These are phyloP conservation scores for Fusarium nygamai DNA, from an alignment of 2,329 filamentous ascomycete species.

Conservation along the genomic window DNA sequence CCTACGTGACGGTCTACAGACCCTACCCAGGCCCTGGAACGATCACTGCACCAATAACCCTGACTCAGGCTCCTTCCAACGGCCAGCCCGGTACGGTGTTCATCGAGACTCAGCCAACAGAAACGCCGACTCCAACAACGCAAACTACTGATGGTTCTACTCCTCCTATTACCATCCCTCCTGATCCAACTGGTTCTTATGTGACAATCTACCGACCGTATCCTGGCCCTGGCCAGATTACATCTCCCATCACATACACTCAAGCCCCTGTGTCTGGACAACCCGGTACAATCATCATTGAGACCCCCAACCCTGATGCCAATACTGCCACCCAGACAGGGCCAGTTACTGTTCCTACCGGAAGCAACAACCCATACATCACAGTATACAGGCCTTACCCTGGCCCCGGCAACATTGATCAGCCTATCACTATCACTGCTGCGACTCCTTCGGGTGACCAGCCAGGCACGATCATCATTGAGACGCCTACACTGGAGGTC, in stretches of 20 bases:
- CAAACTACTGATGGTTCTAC: not conserved
- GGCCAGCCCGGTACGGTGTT: slow-evolving; percentile 32
- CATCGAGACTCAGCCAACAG: slow-evolving; percentile 23
- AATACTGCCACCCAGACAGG: slow-evolving; percentile 17
- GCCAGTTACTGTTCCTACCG: slow-evolving; percentile 16
- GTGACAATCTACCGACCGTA: slow-evolving; percentile 29
- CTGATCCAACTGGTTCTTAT: slow-evolving; percentile 22
- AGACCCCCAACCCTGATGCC: slow-evolving; percentile 25
- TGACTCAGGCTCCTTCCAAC: slow-evolving; percentile 25
- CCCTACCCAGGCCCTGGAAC: slow-evolving; percentile 27
- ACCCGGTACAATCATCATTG: slow-evolving; percentile 29
- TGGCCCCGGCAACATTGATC: slow-evolving; percentile 26
- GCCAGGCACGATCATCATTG: slow-evolving; percentile 30
- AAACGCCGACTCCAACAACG: not conserved
- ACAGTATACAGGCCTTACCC: slow-evolving; percentile 31
- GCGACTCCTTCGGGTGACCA: slow-evolving; percentile 11
- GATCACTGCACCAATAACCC: slow-evolving; percentile 28
- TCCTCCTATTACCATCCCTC: slow-evolving; percentile 18
- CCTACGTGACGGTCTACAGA: slow-evolving; percentile 30
- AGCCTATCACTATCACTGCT: slow-evolving; percentile 29
- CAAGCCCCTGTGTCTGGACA: slow-evolving; percentile 20
- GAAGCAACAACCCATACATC: slow-evolving; percentile 18
- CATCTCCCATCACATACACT: slow-evolving; percentile 17
- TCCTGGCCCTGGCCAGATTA: slow-evolving; percentile 21
- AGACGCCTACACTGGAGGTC: slow-evolving; percentile 20